phyloP scores from a whole-genome alignment of 1,139 yeast species.

The Kodamaea fungicola region DNA sequence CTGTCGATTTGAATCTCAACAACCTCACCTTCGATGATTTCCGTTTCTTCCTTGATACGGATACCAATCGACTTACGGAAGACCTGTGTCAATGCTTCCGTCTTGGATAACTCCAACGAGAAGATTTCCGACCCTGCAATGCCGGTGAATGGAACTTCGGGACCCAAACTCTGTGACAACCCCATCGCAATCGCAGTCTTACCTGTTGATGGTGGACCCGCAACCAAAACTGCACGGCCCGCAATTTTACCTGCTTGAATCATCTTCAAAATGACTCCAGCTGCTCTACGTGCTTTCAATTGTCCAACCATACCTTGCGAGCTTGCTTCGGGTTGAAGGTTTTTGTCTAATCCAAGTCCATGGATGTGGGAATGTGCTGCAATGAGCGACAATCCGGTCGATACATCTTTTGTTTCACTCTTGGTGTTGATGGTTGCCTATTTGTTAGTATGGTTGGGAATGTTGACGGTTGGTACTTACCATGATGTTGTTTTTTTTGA shows the following conservation, averaged over 20 bases:
- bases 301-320: conserved; percentile 99
- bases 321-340: conserved; percentile 72
- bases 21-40: conserved; percentile 96
- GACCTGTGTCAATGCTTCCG: conserved; percentile 94
- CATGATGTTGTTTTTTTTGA: conserved; percentile 1
- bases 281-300: conserved; percentile 89
- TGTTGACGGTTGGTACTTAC: conserved; percentile 5
- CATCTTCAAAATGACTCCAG: conserved; percentile 91
- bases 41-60: conserved; percentile 93
- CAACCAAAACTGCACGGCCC: conserved; percentile 91
- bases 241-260: conserved; percentile 92
- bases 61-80: conserved; percentile 95
- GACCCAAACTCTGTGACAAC: conserved; percentile 80
- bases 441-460: conserved; percentile 9
- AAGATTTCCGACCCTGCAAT: conserved; percentile 92
- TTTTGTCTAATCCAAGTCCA: conserved; percentile 91
- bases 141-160: conserved; percentile 93
- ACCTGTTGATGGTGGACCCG: conserved; percentile 99
- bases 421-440: conserved; percentile 33
- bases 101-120: conserved; percentile 86
- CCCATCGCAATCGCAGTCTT: conserved; percentile 99
- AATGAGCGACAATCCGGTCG: conserved; percentile 62
- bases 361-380: conserved; percentile 98
- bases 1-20: conserved; percentile 97
- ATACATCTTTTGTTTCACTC: conserved; percentile 39